Percentiles rank a stretch among this genome's conserved stretches.
Evolutionary conservation across 2,329 filamentous ascomycete genomes (phyloP).

Genomic region (Colletotrichum acutatum): DNA sequence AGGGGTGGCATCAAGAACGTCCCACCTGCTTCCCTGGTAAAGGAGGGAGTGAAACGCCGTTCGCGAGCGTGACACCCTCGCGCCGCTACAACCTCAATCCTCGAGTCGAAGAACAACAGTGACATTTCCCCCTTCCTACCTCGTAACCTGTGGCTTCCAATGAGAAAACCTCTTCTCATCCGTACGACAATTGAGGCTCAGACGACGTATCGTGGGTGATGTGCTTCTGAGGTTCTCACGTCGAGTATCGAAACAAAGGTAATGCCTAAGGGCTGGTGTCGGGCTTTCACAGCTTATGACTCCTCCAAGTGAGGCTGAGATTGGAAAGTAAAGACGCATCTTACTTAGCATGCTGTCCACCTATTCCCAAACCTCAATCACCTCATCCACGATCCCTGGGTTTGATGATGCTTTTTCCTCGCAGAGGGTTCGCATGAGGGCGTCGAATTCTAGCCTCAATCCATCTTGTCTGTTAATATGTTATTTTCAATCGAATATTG

Average conservation of each 20-base stretch:
- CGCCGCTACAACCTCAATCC: neutral
- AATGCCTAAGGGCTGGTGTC: neutral
- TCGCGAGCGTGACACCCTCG: neutral
- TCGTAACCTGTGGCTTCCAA: too few relatives aligned
- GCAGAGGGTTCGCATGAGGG: neutral
- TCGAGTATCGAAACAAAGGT: neutral
- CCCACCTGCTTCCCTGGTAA: neutral
- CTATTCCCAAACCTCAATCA: neutral
- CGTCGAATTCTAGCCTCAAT: neutral
- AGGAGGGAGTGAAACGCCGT: conserved; percentile 7
- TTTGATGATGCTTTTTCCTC: neutral
- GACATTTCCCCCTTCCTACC: neutral
- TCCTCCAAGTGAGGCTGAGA: neutral
- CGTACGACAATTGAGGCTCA: neutral
- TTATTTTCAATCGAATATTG: neutral
- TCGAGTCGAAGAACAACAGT: neutral
- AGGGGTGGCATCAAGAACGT: conserved; percentile 2
- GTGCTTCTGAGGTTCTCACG: neutral
- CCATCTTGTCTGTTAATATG: neutral
- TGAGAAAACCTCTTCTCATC: neutral
- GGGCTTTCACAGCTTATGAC: neutral
- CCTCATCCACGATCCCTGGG: neutral
- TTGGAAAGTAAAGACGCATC: neutral
- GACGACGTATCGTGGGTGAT: neutral
- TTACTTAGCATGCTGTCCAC: neutral